phyloP scores from a whole-genome alignment of 768 basidiomycete genomes.

The Strobilomyces dryophilus region DNA sequence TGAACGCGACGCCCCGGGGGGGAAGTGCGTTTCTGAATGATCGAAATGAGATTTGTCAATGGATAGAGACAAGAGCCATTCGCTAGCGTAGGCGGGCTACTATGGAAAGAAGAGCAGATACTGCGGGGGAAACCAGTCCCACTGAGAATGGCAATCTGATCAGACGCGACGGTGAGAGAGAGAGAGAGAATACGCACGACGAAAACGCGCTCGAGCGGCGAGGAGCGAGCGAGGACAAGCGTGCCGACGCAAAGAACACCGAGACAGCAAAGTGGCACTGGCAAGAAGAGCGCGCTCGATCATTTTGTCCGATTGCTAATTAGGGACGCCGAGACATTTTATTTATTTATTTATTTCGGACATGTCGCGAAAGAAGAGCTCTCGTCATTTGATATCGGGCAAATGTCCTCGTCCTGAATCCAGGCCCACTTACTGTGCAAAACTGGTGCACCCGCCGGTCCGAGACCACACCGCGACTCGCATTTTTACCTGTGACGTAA shows the following conservation, averaged over 20 bases:
- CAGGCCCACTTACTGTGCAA: no score
- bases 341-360: no score
- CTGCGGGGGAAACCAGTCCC: slow-evolving; percentile 19
- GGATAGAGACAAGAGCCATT: slow-evolving; percentile 18
- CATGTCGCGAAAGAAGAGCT: no score
- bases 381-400: no score
- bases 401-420: no score
- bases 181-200: slow-evolving; percentile 6
- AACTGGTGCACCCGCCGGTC: no score
- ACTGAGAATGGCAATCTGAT: not conserved
- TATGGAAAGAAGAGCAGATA: slow-evolving; percentile 3
- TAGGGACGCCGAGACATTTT: not conserved
- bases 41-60: slow-evolving; percentile 11
- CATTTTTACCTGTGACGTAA: no score
- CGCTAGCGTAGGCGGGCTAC: slow-evolving; percentile 11
- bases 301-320: slow-evolving; percentile 3
- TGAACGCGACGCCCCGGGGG: slow-evolving; percentile 1
- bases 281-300: slow-evolving; percentile 1
- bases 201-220: slow-evolving; percentile 4
- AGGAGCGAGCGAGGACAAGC: slow-evolving; percentile 2
- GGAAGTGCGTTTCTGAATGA: slow-evolving; percentile 9
- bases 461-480: no score
- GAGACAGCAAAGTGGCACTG: not conserved
- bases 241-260: slow-evolving; percentile 1
- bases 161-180: not conserved